These are phyloP conservation scores for Calonectria hawksworthii DNA, from an alignment of 2,329 filamentous ascomycete genomes.

Conservation along the genomic window DNA sequence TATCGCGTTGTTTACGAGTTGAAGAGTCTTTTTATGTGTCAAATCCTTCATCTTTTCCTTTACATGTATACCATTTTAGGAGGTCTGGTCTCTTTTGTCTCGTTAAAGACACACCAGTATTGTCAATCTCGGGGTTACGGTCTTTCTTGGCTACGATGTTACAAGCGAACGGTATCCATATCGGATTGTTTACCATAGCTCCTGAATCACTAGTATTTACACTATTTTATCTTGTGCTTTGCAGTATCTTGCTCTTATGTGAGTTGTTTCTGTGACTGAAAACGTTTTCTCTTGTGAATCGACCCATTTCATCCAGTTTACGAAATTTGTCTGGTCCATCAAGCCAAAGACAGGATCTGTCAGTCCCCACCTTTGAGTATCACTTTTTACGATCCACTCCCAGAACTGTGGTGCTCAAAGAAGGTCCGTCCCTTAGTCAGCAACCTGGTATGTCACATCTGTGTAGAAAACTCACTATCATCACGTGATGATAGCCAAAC, in stretches of 20 bases:
- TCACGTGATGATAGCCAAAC: conserved; percentile 12
- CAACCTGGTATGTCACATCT: too few species aligned
- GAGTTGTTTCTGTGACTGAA: neutral
- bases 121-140: conserved; percentile 38
- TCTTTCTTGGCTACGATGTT: conserved; percentile 50
- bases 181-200: conserved; percentile 37
- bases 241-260: neutral
- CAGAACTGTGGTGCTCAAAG: neutral
- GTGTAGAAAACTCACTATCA: neutral
- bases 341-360: neutral
- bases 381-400: neutral
- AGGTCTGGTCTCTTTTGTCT: conserved; percentile 40
- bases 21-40: conserved; percentile 42
- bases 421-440: neutral
- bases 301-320: neutral
- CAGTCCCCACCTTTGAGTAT: neutral
- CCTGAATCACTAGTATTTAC: conserved; percentile 35
- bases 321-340: neutral
- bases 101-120: conserved; percentile 35
- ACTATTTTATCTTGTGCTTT: neutral
- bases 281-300: neutral
- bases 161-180: conserved; percentile 46
- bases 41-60: conserved; percentile 31
- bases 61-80: conserved; percentile 39
- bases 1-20: conserved; percentile 40